A percentile compares a stretch with the other conserved stretches of the same genome.
Conservation (phyloP, 1,139 yeast species). For the Candida neerlandica region DNA sequence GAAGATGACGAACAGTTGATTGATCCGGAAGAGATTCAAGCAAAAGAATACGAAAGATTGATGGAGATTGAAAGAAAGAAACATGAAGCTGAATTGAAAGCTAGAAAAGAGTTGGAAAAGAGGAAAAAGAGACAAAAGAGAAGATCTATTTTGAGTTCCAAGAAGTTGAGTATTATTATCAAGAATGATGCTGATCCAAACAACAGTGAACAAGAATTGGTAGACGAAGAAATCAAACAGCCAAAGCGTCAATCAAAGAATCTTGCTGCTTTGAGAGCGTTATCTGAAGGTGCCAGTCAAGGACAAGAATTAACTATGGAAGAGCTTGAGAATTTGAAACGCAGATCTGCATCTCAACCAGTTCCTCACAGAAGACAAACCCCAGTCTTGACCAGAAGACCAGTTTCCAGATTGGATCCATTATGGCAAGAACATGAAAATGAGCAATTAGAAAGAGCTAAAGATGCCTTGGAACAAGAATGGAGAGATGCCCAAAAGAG, state of each 20-base stretch:
- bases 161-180: slow-evolving; percentile 42
- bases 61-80: slow-evolving; percentile 54
- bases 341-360: slow-evolving; percentile 53
- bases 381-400: slow-evolving; percentile 54
- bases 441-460: slow-evolving; percentile 49
- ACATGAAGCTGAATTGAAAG: slow-evolving; percentile 50
- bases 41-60: slow-evolving; percentile 50
- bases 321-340: slow-evolving; percentile 46
- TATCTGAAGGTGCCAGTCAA: slow-evolving; percentile 38
- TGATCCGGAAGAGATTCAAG: slow-evolving; percentile 53
- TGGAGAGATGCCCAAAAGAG: slow-evolving; percentile 23
- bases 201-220: slow-evolving; percentile 37
- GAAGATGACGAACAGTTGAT: slow-evolving; percentile 55
- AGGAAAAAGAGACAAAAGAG: slow-evolving; percentile 48
- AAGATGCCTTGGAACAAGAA: slow-evolving; percentile 45
- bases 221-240: slow-evolving; percentile 29
- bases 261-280: slow-evolving; percentile 30
- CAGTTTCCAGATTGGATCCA: slow-evolving; percentile 74
- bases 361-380: slow-evolving; percentile 40
- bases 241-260: slow-evolving; percentile 43
- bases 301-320: slow-evolving; percentile 35
- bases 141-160: slow-evolving; percentile 44
- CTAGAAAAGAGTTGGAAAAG: slow-evolving; percentile 50
- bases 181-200: slow-evolving; percentile 32
- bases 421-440: slow-evolving; percentile 52